Evolutionary conservation across 345 rosid genomes (phyloP), one percentile per base, ranked within the genome.

Genomic region (Cardamine chenopodiifolia): DNA sequence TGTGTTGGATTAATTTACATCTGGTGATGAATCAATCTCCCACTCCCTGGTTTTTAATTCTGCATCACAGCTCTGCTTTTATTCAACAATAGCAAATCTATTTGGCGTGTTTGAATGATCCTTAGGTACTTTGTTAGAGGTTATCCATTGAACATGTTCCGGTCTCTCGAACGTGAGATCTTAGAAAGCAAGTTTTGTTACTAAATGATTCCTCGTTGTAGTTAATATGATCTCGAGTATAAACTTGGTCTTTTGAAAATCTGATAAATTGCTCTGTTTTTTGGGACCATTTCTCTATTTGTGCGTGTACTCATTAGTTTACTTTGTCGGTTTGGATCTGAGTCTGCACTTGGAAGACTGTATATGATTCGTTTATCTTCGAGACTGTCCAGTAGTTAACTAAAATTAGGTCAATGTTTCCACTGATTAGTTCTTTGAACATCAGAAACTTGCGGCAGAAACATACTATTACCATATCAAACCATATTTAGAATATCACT

Each of bases 231-330:
- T 47, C 47, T 58, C 20, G 47, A 58, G 8, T 68, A 17, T 8
- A 42, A 22, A 35, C 17, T 7, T 13, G 4, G 53, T 13, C 34
- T n/a, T 2, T 25, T 45, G 39, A 29, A 17, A 56, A 56, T 20
- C 23, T 57, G 15, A 32, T 31, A 17, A 48, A 49, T 8, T 31
- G 20, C 58, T 42, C 15, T 1, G n/a, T 42, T 10, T 44, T 8
- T 12, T 17, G 29, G 71, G 71, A 50, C 47, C 59, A 50, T 66
- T 50, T 20, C 45, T 66, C 9, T 49, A 60, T 8, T 39, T 40
- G 22, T 62, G 8, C 9, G 4, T 34, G 63, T 18, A 3, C 42
- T 34, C 22, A 12, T 19, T 48, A 42, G 23, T 32, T 26, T 26
- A 28, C 25, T 45, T 64, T 29, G 40, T 29, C 42, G 42, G 28